Conservation (phyloP, 805 yeast species). For the Zygosaccharomyces bailii region DNA sequence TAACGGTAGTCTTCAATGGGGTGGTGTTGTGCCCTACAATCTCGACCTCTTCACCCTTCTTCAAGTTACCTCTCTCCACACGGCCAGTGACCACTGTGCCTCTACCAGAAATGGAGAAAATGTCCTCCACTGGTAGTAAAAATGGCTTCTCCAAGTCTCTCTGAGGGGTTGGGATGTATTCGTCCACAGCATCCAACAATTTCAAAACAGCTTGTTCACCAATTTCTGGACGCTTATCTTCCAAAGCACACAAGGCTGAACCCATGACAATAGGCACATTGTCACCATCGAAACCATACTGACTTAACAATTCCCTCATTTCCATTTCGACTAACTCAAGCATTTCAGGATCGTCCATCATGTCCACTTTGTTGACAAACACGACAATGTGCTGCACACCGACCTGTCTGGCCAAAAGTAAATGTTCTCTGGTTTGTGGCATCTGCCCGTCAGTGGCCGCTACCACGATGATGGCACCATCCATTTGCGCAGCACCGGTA, state of each 20-base stretch:
- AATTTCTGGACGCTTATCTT: conserved; percentile 82
- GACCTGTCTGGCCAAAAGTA: conserved; percentile 97
- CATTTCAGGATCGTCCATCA: conserved; percentile 98
- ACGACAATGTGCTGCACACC: conserved; percentile 98
- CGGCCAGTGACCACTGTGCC: conserved; percentile 99
- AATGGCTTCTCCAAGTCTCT: conserved; percentile 96
- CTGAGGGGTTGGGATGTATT: conserved; percentile 89
- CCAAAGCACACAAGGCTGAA: conserved; percentile 95
- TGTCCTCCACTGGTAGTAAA: conserved; percentile 95
- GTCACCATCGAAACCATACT: conserved; percentile 97
- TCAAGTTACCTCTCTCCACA: conserved; percentile 95
- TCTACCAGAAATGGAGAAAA: conserved; percentile 98
- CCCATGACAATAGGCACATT: conserved; percentile 98
- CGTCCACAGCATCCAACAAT: conserved; percentile 89
- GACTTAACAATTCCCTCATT: conserved; percentile 91
- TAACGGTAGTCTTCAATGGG: conserved; percentile 89
- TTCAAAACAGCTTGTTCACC: conserved; percentile 81
- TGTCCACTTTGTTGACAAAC: conserved; percentile 96
- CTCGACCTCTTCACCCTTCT: conserved; percentile 98
- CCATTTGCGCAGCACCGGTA: conserved; percentile 99
- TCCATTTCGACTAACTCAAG: conserved; percentile 99
- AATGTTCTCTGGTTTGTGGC: conserved; percentile 99
- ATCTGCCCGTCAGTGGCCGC: conserved; percentile 99
- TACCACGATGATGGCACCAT: conserved; percentile 98
- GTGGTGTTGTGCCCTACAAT: conserved; percentile 87